These are phyloP conservation scores for Candida dubliniensis DNA, from an alignment of 1,139 yeast genomes.

Conservation along the genomic window DNA sequence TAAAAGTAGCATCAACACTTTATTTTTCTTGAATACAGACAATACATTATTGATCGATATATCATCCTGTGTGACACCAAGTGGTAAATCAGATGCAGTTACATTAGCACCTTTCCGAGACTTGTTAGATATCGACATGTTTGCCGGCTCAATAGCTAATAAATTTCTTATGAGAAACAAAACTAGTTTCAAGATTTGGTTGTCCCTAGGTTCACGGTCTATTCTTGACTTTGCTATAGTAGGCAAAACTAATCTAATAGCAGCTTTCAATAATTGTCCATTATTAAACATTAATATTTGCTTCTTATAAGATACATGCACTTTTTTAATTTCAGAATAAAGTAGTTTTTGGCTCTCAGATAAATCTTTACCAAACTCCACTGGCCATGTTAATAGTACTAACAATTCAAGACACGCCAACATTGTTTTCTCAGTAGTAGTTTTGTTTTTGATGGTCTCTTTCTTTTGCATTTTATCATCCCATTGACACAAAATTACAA, in stretches of 20 bases:
- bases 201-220: slow-evolving; percentile 71
- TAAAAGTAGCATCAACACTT: slow-evolving; percentile 68
- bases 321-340: slow-evolving; percentile 60
- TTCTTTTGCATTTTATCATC: slow-evolving; percentile 40
- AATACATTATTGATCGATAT: slow-evolving; percentile 63
- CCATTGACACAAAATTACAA: slow-evolving; percentile 78
- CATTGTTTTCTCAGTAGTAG: slow-evolving; percentile 59
- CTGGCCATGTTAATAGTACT: slow-evolving; percentile 87
- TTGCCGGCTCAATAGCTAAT: slow-evolving; percentile 71
- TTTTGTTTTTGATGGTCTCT: slow-evolving; percentile 28
- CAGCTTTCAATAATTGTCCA: slow-evolving; percentile 68
- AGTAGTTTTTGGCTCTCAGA: slow-evolving; percentile 57
- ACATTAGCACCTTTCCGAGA: slow-evolving; percentile 27
- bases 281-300: slow-evolving; percentile 56
- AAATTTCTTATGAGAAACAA: slow-evolving; percentile 75
- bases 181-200: slow-evolving; percentile 69
- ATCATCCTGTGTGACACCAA: slow-evolving; percentile 59
- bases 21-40: slow-evolving; percentile 58
- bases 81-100: slow-evolving; percentile 50
- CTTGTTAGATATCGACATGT: slow-evolving; percentile 46
- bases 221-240: slow-evolving; percentile 53
- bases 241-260: slow-evolving; percentile 69
- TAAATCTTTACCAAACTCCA: slow-evolving; percentile 47
- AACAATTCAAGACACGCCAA: slow-evolving; percentile 73
- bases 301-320: slow-evolving; percentile 73